These are phyloP conservation scores for Plasmodium gonderi DNA, from an alignment of 169 alveolate genomes.

Conservation along the genomic window DNA sequence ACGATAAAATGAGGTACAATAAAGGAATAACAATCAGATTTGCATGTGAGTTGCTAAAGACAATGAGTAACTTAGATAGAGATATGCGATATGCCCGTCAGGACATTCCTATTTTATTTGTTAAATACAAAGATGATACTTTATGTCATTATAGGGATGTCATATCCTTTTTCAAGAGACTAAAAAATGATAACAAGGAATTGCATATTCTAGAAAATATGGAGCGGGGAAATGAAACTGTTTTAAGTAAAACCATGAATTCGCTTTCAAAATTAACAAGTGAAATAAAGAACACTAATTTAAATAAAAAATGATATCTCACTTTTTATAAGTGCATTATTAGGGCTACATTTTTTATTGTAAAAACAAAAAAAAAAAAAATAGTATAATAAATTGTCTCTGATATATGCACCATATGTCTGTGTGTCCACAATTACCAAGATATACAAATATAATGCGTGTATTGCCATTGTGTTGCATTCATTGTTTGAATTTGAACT, in stretches of 20 bases:
- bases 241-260: not conserved
- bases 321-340: not conserved
- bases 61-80: not conserved
- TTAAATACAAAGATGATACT: not conserved
- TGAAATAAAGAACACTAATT: not conserved
- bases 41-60: not conserved
- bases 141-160: slow-evolving; percentile 2
- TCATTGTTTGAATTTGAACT: not conserved
- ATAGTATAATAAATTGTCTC: not conserved
- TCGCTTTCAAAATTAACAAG: not conserved
- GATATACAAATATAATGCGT: not conserved
- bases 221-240: slow-evolving; percentile 19
- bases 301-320: not conserved
- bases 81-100: not conserved
- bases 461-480: not conserved
- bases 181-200: not conserved
- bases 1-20: not conserved
- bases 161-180: not conserved
- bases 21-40: slow-evolving; percentile 8
- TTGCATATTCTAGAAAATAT: not conserved
- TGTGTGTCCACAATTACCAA: not conserved
- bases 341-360: not conserved
- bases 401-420: not conserved
- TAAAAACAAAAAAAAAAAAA: too few species aligned
- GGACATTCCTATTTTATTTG: slow-evolving; percentile 12